Conservation (phyloP, 345 rosid species). For the Camelina hispida region DNA sequence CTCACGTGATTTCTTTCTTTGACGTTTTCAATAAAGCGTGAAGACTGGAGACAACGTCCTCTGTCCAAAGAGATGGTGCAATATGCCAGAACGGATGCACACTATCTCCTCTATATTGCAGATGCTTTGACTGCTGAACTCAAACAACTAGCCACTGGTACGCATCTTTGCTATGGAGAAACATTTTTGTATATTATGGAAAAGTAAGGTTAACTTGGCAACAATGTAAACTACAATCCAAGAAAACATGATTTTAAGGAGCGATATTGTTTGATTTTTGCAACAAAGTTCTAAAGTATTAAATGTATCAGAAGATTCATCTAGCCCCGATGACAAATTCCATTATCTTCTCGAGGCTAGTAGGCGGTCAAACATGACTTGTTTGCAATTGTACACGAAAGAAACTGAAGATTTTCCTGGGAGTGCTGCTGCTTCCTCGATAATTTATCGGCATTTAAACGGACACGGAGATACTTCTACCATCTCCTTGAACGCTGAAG, state of each 20-base stretch:
- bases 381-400: constrained; percentile 77
- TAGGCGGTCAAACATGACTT: constrained; percentile 84
- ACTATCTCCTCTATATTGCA: constrained; percentile 79
- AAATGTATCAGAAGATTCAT: constrained; percentile 68
- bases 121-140: constrained; percentile 65
- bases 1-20: background rate
- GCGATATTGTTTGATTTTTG: constrained; percentile 29
- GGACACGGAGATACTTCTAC: constrained; percentile 56
- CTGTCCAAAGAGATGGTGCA: constrained; percentile 73
- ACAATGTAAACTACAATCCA: background rate
- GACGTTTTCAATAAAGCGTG: constrained; percentile 61
- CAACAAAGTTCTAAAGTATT: constrained; percentile 53
- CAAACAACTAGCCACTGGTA: constrained; percentile 68
- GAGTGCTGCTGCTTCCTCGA: constrained; percentile 77
- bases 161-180: constrained; percentile 27
- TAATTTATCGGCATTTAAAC: constrained; percentile 68
- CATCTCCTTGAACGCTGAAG: constrained; percentile 61
- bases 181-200: constrained; percentile 7
- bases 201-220: background rate
- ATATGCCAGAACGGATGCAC: constrained; percentile 86
- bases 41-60: constrained; percentile 99
- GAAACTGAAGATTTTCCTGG: constrained; percentile 85
- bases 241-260: constrained; percentile 13
- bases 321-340: constrained; percentile 66
- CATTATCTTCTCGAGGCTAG: constrained; percentile 79